phyloP scores from a whole-genome alignment of 495 filamentous ascomycete genomes.

The Penicillium cataractarum region DNA sequence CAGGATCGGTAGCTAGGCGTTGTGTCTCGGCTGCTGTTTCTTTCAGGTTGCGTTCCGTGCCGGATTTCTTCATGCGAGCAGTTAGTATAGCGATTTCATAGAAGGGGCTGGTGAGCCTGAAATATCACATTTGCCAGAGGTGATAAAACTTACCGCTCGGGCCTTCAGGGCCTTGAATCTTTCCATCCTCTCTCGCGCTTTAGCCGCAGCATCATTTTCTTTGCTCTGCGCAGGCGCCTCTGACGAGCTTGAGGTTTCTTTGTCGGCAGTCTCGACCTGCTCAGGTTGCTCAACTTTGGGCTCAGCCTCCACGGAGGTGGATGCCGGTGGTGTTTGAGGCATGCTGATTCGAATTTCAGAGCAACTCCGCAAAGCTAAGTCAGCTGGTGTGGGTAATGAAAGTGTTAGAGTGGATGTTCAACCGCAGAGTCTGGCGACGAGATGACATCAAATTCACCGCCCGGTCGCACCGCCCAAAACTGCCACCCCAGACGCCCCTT shows the following conservation, averaged over 20 bases:
- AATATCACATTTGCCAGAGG: neutral
- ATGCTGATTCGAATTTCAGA: slow-evolving; percentile 5
- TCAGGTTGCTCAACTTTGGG: slow-evolving; percentile 14
- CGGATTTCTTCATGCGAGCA: slow-evolving; percentile 59
- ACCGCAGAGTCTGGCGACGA: slow-evolving; percentile 24
- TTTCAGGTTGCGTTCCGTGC: slow-evolving; percentile 75
- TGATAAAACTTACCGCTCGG: slow-evolving; percentile 58
- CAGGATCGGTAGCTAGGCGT: slow-evolving; percentile 75
- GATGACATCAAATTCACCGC: slow-evolving; percentile 24
- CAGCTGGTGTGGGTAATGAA: neutral
- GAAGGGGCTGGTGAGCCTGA: neutral
- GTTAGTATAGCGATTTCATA: slow-evolving; percentile 21
- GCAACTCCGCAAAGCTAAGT: neutral
- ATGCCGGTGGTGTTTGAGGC: slow-evolving; percentile 21
- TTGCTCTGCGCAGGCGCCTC: slow-evolving; percentile 22
- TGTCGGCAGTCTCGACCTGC: slow-evolving; percentile 12
- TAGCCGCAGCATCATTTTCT: slow-evolving; percentile 36
- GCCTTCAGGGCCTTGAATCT: slow-evolving; percentile 84
- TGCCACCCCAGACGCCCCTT: slow-evolving; percentile 29
- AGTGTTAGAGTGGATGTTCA: neutral
- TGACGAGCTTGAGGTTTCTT: slow-evolving; percentile 9
- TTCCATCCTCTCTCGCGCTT: slow-evolving; percentile 40
- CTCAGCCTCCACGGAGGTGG: slow-evolving; percentile 18
- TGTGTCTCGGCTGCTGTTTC: slow-evolving; percentile 83
- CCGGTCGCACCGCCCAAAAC: slow-evolving; percentile 19